Percentiles rank a stretch among this genome's conserved stretches.
Evolutionary conservation across 192 early-diverging fungal genomes (phyloP).

Genomic region (Coemansia nantahalensis): DNA sequence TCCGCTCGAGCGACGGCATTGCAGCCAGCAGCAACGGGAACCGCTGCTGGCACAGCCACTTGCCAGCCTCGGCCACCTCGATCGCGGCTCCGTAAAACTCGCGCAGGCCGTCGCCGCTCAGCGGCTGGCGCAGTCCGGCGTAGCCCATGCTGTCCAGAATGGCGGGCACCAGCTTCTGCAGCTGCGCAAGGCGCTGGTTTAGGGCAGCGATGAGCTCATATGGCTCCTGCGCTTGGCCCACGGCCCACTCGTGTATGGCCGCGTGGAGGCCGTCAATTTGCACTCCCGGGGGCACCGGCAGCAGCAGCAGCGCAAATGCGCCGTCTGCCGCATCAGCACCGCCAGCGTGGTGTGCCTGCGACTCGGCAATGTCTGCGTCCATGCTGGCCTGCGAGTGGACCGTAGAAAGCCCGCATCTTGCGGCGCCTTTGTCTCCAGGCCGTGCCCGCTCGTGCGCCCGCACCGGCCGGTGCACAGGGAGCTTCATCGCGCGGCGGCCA

Average conservation of each 20-base stretch:
- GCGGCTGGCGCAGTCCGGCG: conserved; percentile 1
- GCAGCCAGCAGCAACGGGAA: conserved; percentile 24
- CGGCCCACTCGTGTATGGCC: conserved; percentile 37
- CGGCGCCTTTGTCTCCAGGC: background rate
- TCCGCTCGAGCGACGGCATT: conserved; percentile 21
- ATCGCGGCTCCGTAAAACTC: conserved; percentile 30
- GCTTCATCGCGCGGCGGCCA: conserved; percentile 11
- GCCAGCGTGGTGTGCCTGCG: background rate
- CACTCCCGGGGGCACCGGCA: background rate
- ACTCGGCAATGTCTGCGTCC: conserved; percentile 32
- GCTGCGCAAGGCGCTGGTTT: conserved; percentile 15
- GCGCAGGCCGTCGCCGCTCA: conserved; percentile 24
- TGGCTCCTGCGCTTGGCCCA: conserved; percentile 14
- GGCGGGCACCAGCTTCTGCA: conserved; percentile 21
- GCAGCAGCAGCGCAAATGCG: conserved; percentile 21
- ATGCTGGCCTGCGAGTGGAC: conserved; percentile 12
- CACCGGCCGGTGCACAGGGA: conserved; percentile 18
- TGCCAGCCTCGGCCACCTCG: conserved; percentile 31
- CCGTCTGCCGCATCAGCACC: conserved; percentile 1
- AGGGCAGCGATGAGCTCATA: conserved; percentile 6
- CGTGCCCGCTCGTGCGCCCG: conserved; percentile 36
- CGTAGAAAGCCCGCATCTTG: background rate
- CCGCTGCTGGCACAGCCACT: conserved; percentile 34
- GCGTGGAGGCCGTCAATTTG: conserved; percentile 2
- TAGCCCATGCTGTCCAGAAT: conserved; percentile 12